phyloP scores from a whole-genome alignment of 2,329 filamentous ascomycete genomes.

The Hypoxylon sp. region DNA sequence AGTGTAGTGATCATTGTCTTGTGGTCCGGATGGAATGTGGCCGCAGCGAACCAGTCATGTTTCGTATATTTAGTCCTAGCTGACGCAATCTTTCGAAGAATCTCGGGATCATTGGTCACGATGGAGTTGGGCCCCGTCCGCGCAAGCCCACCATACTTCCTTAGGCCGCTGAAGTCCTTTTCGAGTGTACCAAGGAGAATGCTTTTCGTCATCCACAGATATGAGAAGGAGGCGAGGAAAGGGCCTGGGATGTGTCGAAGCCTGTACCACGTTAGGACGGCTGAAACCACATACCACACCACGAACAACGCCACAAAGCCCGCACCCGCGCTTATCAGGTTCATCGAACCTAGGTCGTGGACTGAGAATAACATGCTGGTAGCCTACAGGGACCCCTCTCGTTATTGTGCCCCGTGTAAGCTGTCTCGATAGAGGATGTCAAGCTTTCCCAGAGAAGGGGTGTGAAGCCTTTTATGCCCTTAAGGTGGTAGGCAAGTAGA shows the following conservation, averaged over 20 bases:
- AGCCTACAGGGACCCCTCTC: background rate
- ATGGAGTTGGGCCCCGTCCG: constrained; percentile 59
- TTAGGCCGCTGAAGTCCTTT: constrained; percentile 28
- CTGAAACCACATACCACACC: constrained; percentile 34
- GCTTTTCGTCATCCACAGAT: constrained; percentile 56
- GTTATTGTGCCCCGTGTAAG: background rate
- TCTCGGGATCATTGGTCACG: constrained; percentile 55
- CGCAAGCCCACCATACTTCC: constrained; percentile 52
- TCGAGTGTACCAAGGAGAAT: constrained; percentile 22
- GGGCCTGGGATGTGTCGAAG: constrained; percentile 58
- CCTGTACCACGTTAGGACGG: constrained; percentile 50
- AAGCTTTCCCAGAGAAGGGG: background rate
- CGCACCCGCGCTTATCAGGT: background rate
- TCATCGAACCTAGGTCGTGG: constrained; percentile 9
- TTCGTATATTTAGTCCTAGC: constrained; percentile 40
- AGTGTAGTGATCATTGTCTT: constrained; percentile 65
- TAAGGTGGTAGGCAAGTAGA: background rate
- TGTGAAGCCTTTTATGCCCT: background rate
- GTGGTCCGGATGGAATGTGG: constrained; percentile 51
- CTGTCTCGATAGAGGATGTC: background rate
- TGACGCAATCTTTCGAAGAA: constrained; percentile 55
- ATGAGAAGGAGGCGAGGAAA: constrained; percentile 54
- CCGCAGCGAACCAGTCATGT: constrained; percentile 38
- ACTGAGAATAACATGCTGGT: constrained; percentile 7
- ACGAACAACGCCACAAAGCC: constrained; percentile 8